Evolutionary conservation across 2,329 filamentous ascomycete genomes (phyloP).

Genomic region (Paecilomyces variotii): DNA sequence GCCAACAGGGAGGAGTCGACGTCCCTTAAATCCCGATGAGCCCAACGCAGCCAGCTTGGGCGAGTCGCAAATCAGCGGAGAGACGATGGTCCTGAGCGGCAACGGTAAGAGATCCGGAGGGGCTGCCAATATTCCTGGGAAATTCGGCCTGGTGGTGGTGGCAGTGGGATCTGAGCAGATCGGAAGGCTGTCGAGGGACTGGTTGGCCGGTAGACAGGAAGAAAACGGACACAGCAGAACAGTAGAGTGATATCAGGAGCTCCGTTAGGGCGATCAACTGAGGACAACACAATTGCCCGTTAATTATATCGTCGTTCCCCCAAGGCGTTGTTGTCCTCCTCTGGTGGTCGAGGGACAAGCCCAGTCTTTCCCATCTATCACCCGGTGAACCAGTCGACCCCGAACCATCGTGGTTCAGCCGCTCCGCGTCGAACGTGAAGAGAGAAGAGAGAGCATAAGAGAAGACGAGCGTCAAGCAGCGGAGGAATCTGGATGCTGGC

Average conservation of each 20-base stretch:
- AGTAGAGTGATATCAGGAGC: neutral
- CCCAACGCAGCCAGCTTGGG: conserved; percentile 17
- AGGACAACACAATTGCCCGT: neutral
- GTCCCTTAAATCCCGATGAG: conserved; percentile 12
- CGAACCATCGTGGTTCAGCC: neutral
- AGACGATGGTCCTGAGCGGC: neutral
- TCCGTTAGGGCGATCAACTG: neutral
- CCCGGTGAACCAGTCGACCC: neutral
- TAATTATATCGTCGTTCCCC: neutral
- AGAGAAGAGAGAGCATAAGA: neutral
- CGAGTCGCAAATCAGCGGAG: conserved; percentile 4
- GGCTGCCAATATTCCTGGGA: neutral
- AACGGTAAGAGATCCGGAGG: neutral
- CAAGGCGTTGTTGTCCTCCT: neutral
- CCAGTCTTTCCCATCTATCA: neutral
- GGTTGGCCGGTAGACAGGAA: neutral
- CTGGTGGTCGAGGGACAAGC: neutral
- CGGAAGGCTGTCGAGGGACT: neutral
- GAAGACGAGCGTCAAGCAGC: neutral
- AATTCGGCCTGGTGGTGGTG: neutral
- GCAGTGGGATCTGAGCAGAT: neutral
- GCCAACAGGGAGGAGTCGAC: conserved; percentile 7
- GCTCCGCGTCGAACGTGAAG: neutral
- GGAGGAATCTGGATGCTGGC: neutral
- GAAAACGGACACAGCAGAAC: neutral